Base-by-base conservation (phyloP, 164 flowering plant genomes). In the Piper betle region DNA sequence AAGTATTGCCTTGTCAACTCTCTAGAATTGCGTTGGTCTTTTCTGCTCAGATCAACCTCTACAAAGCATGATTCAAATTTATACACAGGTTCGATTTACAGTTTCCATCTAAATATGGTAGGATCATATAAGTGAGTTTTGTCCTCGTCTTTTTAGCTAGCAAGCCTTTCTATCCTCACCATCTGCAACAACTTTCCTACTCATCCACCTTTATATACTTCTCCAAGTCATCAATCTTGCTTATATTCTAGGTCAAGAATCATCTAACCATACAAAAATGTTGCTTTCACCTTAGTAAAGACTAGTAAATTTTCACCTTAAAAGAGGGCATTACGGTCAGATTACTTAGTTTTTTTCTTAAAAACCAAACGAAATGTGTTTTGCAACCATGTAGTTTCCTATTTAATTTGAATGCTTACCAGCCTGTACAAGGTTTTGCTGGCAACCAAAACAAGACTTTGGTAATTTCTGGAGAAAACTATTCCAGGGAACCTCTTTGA, bases 401-500 rank as follows among this genome's bases (percentile, higher is more conserved):
- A 6, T 6, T 42, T 42, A 6, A 42, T 20, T 48, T 37, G 39
- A 39, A 46, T 42, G 39, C 80, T 77, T 71, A 91, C 96, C 93
- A 40, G 82, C 75, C 63, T 59, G 68, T 3, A 69, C 68, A 62
- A 92, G 82, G 65, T 75, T 75, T 61, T 81, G 88, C 71, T 81
- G 93, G 77, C 98, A 92, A 63, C 98, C 89, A 75, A 92, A 92
- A 73, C 98, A 92, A 38, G 66, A 71, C 69, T 59, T 78, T 37
- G 77, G 78, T 59, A 69, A 59, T 48, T 53, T 75, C 53, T 73
- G 66, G 18, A 57, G 72, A 37, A 73, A 67, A 62, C 72, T 75
- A 69, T 53, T 73, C 37, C 63, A 53, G 37, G 85, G 41, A 13
- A 87, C 84, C 68, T 89, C 96, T 66, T 76, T 79, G 71, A 88